A percentile compares a stretch with the other conserved stretches of the same genome.
These are phyloP conservation scores for Tilletia walkeri DNA, from an alignment of 1,284 basidiomycete genomes.

Conservation along the genomic window DNA sequence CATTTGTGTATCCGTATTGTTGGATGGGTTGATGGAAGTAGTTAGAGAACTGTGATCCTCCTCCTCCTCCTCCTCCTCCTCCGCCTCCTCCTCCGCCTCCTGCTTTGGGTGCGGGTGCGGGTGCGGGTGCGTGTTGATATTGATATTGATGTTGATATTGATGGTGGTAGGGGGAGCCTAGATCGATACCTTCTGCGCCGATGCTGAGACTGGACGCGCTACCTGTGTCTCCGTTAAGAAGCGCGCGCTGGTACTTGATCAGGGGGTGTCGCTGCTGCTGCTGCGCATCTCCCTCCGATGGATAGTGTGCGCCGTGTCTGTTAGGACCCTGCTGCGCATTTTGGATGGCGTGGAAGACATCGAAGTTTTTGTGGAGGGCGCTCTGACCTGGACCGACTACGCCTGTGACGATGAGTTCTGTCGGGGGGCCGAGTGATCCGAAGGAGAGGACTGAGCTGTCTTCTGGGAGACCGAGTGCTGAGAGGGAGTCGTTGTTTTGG, in stretches of 20 bases:
- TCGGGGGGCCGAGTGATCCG: slow-evolving; percentile 4
- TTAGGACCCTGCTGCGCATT: not conserved
- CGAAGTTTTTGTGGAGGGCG: not conserved
- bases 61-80: no score
- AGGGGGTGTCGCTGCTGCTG: not conserved
- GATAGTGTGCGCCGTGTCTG: not conserved
- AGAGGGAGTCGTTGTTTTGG: not conserved
- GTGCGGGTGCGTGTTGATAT: no score
- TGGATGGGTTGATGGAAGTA: no score
- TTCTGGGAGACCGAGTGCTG: not conserved
- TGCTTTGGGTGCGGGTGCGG: no score
- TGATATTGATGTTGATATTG: no score
- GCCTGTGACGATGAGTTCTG: not conserved
- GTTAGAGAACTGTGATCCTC: no score
- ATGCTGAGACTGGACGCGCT: not conserved
- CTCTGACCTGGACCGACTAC: not conserved
- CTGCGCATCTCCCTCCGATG: not conserved
- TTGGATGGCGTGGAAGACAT: not conserved
- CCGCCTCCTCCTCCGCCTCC: no score
- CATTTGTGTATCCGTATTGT: no score
- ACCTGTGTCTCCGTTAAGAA: not conserved
- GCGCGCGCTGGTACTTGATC: not conserved
- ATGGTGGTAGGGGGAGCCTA: not conserved
- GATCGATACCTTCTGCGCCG: slow-evolving; percentile 8
- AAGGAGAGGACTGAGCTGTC: not conserved